phyloP scores from a whole-genome alignment of 202 grass and related monocot genomes.

The Thinopyrum obtusiflorum region DNA sequence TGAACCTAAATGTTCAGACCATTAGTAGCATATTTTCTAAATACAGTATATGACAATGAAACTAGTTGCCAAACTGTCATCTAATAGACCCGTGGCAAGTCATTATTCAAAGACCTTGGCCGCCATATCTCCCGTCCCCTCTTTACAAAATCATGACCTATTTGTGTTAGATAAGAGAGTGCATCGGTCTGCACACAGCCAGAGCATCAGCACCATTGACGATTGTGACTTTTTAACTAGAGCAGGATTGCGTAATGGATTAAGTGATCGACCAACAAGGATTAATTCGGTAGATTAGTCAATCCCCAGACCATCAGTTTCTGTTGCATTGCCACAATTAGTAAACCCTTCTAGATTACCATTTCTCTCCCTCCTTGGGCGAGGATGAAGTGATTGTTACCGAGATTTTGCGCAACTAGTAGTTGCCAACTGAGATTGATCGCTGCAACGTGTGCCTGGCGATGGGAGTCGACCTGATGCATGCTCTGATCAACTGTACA shows the following conservation, averaged over 20 bases:
- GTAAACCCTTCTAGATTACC: not conserved
- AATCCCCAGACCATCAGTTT: not conserved
- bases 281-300: not conserved
- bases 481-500: too few species aligned
- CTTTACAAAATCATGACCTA: too few species aligned
- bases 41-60: too few species aligned
- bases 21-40: too few species aligned
- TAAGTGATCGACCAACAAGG: not conserved
- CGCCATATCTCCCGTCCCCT: not conserved
- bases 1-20: too few species aligned
- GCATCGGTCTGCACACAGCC: not conserved
- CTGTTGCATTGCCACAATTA: not conserved
- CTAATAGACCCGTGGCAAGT: not conserved
- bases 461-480: too few species aligned
- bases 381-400: not conserved
- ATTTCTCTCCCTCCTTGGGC: not conserved
- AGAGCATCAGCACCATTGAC: not conserved
- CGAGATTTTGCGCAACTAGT: not conserved
- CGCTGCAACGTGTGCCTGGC: too few species aligned
- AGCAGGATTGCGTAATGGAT: not conserved
- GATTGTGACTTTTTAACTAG: not conserved
- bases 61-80: not conserved
- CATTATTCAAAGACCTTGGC: not conserved
- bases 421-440: too few species aligned
- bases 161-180: not conserved